Conservation (phyloP, 371 early-diverging fungal species). For the Mucor saturninus region DNA sequence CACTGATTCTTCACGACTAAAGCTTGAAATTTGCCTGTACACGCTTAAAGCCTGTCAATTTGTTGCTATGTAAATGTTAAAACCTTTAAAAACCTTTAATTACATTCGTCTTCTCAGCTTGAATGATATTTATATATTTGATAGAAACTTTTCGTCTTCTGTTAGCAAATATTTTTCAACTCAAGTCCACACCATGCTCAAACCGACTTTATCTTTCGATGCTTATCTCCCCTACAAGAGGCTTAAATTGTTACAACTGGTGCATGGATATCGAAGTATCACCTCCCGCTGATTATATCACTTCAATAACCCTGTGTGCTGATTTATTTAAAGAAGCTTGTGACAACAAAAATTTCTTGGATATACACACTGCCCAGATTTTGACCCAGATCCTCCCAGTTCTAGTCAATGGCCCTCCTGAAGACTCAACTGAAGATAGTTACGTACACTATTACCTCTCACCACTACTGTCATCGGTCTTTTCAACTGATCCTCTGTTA, state of each 20-base stretch:
- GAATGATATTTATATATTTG: slow-evolving; percentile 23
- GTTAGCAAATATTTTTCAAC: slow-evolving; percentile 22
- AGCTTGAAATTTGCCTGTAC: no score
- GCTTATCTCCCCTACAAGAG: slow-evolving; percentile 16
- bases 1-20: slow-evolving; percentile 6
- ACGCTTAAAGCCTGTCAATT: no score
- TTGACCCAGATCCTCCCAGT: slow-evolving; percentile 21
- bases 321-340: slow-evolving; percentile 15
- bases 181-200: slow-evolving; percentile 1
- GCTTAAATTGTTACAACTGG: slow-evolving; percentile 12
- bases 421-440: slow-evolving; percentile 16
- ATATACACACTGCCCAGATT: slow-evolving; percentile 19
- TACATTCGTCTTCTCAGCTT: slow-evolving; percentile 17
- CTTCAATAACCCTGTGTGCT: slow-evolving; percentile 14
- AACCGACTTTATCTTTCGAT: slow-evolving; percentile 18
- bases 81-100: no score
- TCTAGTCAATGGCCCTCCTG: slow-evolving; percentile 18
- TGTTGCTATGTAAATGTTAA: no score
- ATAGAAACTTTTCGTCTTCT: slow-evolving; percentile 20
- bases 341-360: slow-evolving; percentile 11
- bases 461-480: slow-evolving; percentile 14
- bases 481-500: slow-evolving; percentile 8
- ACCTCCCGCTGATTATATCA: slow-evolving; percentile 10
- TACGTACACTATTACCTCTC: slow-evolving; percentile 22
- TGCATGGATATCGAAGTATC: slow-evolving; percentile 16